phyloP scores from a whole-genome alignment of 2,329 filamentous ascomycete species.

The Sphaerulina vaccinii region DNA sequence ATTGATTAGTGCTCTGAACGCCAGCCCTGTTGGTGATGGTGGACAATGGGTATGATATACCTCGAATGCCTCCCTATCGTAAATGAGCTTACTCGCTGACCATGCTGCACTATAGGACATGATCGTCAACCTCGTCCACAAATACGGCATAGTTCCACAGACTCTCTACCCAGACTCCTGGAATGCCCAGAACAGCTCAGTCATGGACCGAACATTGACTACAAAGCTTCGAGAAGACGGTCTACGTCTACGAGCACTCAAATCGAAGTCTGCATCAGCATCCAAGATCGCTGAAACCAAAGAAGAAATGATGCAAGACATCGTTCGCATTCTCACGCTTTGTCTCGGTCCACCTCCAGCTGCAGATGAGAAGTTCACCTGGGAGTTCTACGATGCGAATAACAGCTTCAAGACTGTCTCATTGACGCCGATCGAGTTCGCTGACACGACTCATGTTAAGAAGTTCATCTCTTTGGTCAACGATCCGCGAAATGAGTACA shows the following conservation, averaged over 20 bases:
- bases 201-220: constrained; percentile 72
- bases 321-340: constrained; percentile 77
- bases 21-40: constrained; percentile 71
- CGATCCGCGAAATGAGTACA: constrained; percentile 75
- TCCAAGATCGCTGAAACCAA: constrained; percentile 56
- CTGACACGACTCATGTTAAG: constrained; percentile 64
- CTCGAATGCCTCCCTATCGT: neutral
- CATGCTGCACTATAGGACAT: constrained; percentile 57
- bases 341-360: constrained; percentile 76
- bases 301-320: constrained; percentile 72
- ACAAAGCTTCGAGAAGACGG: constrained; percentile 86
- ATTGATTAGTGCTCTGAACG: constrained; percentile 68
- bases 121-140: constrained; percentile 79
- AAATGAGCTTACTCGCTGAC: constrained; percentile 47
- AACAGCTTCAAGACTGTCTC: constrained; percentile 62
- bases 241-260: constrained; percentile 64
- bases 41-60: constrained; percentile 65
- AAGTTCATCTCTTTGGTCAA: constrained; percentile 78
- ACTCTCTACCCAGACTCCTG: constrained; percentile 76
- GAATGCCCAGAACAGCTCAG: constrained; percentile 69
- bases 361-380: constrained; percentile 68
- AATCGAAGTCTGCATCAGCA: constrained; percentile 40
- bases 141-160: constrained; percentile 83
- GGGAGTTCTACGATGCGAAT: constrained; percentile 73
- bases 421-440: constrained; percentile 69